Evolutionary conservation across 192 early-diverging fungal genomes (phyloP).

Genomic region (Umbelopsis vinacea): DNA sequence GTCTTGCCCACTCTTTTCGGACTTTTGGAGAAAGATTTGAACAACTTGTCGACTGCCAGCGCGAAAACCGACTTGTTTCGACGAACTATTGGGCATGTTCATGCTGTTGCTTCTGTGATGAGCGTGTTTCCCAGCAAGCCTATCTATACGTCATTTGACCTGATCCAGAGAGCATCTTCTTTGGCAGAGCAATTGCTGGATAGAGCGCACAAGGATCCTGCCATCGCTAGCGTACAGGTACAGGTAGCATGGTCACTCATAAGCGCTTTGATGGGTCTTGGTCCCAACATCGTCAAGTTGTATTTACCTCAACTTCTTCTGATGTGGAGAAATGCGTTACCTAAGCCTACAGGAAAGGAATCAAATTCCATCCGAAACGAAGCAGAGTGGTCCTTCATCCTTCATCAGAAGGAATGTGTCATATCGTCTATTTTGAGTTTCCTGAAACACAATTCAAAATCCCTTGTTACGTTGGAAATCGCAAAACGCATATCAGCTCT

Average conservation of each 20-base stretch:
- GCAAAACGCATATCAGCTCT: constrained; percentile 77
- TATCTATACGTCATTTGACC: constrained; percentile 78
- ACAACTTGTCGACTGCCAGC: constrained; percentile 59
- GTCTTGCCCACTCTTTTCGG: constrained; percentile 67
- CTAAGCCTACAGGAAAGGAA: constrained; percentile 75
- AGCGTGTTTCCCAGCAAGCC: constrained; percentile 66
- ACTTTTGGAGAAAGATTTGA: constrained; percentile 75
- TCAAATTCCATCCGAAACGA: constrained; percentile 56
- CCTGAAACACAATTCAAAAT: constrained; percentile 66
- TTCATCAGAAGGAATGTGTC: constrained; percentile 67
- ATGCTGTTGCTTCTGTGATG: constrained; percentile 69
- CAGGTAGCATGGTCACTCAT: constrained; percentile 84
- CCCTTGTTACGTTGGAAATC: constrained; percentile 70
- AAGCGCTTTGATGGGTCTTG: constrained; percentile 74
- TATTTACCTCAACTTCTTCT: constrained; percentile 77
- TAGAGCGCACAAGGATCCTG: constrained; percentile 60
- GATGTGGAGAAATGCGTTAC: constrained; percentile 81
- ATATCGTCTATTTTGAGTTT: constrained; percentile 75
- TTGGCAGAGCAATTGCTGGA: constrained; percentile 78
- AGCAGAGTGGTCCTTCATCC: constrained; percentile 63
- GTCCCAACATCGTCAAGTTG: constrained; percentile 80
- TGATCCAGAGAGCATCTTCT: constrained; percentile 77
- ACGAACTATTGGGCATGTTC: constrained; percentile 65
- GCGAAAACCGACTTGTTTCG: constrained; percentile 46
- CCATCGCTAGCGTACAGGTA: constrained; percentile 62